Percentiles rank a stretch among this genome's conserved stretches.
Conservation (phyloP, 345 rosid species). For the Brassica nigra region DNA sequence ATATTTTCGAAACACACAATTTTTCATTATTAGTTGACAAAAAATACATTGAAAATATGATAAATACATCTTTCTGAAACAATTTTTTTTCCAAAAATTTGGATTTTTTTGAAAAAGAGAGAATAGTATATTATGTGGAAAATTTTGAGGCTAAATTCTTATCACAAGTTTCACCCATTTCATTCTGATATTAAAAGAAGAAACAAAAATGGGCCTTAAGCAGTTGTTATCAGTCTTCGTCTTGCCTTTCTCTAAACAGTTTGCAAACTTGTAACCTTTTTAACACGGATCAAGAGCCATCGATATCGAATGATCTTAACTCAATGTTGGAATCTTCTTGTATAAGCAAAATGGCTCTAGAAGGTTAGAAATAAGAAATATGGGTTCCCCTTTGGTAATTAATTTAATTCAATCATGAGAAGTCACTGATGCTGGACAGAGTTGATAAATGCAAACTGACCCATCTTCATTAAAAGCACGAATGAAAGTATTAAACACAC, state of each 20-base stretch:
- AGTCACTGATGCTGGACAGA: neutral
- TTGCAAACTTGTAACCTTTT: neutral
- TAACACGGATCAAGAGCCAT: neutral
- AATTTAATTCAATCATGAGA: neutral
- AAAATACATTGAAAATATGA: no score
- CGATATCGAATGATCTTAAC: constrained; percentile 39
- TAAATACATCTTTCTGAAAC: no score
- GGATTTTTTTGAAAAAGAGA: no score
- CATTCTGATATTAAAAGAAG: neutral
- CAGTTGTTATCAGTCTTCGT: neutral
- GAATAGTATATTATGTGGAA: neutral
- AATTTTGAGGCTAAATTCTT: neutral
- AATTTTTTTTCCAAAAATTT: no score
- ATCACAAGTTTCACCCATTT: neutral
- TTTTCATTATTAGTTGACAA: no score
- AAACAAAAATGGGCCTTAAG: neutral
- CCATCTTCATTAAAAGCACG: neutral
- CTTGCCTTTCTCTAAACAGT: neutral
- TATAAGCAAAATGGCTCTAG: neutral
- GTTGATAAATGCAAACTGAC: neutral
- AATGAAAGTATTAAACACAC: neutral
- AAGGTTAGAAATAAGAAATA: neutral
- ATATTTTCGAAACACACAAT: no score
- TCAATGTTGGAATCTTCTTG: constrained; percentile 67
- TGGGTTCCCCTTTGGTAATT: neutral